Percentiles rank a stretch among this genome's conserved stretches.
These are phyloP conservation scores for Astragalus glycyphyllos DNA, from an alignment of 306 rosid species.

Conservation along the genomic window DNA sequence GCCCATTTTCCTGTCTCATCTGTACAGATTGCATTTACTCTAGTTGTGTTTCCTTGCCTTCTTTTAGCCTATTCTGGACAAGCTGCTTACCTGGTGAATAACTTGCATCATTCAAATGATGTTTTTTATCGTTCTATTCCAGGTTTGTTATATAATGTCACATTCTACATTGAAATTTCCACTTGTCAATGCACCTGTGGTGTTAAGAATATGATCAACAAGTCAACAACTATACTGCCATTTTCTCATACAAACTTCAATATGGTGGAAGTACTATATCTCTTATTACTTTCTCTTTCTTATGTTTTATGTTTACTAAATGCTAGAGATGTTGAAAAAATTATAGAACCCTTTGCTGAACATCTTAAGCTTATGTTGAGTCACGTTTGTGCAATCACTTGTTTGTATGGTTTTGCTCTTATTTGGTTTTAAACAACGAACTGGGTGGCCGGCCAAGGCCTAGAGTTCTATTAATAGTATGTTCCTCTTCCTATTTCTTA, in stretches of 20 bases:
- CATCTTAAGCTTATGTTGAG: neutral
- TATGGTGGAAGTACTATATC: no score
- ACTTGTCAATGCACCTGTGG: neutral
- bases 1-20: constrained; percentile 92
- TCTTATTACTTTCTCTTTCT: no score
- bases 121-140: constrained; percentile 90
- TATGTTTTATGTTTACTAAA: no score
- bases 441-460: neutral
- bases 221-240: constrained; percentile 11
- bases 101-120: constrained; percentile 52
- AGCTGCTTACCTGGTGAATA: constrained; percentile 79
- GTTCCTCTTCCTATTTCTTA: neutral
- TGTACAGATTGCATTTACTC: constrained; percentile 92
- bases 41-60: constrained; percentile 94
- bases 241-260: neutral
- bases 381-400: neutral
- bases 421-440: neutral
- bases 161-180: neutral
- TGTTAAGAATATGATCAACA: constrained; percentile 23
- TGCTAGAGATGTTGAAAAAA: no score
- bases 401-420: neutral
- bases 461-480: neutral
- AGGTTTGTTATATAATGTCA: constrained; percentile 60
- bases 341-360: neutral
- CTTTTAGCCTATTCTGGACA: constrained; percentile 96